These are phyloP conservation scores for Aureobasidium zeae DNA, from an alignment of 2,329 filamentous ascomycete species.

Conservation along the genomic window DNA sequence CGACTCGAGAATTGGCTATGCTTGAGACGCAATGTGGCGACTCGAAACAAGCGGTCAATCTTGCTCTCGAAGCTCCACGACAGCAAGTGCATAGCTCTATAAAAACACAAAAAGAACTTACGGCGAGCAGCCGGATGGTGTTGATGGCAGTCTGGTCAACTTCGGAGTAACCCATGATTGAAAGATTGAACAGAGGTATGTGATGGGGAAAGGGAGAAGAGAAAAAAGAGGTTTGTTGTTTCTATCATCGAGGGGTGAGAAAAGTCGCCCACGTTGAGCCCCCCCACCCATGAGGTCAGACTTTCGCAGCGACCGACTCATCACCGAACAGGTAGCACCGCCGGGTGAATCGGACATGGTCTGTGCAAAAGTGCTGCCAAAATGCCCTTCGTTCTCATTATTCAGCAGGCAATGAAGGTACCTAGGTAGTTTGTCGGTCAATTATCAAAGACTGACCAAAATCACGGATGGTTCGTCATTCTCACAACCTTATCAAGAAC, in stretches of 20 bases:
- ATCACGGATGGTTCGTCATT: too few relatives aligned
- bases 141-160: conserved; percentile 88
- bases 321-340: background rate
- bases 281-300: background rate
- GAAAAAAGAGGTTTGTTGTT: conserved; percentile 16
- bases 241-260: conserved; percentile 5
- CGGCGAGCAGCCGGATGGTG: conserved; percentile 92
- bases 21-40: too few relatives aligned
- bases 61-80: conserved; percentile 21
- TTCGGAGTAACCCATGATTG: conserved; percentile 80
- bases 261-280: conserved; percentile 16
- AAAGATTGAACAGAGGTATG: conserved; percentile 11
- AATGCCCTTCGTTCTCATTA: background rate
- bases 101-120: too few relatives aligned
- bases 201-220: conserved; percentile 14
- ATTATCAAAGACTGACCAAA: too few relatives aligned
- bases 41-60: conserved; percentile 4
- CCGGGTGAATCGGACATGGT: background rate
- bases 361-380: background rate
- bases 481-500: too few relatives aligned
- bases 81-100: too few relatives aligned
- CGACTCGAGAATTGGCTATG: background rate
- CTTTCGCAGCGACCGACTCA: background rate
- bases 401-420: background rate
- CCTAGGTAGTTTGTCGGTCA: too few relatives aligned